Evolutionary conservation across 495 filamentous ascomycete genomes (phyloP).

Genomic region (Xylaria acuta): DNA sequence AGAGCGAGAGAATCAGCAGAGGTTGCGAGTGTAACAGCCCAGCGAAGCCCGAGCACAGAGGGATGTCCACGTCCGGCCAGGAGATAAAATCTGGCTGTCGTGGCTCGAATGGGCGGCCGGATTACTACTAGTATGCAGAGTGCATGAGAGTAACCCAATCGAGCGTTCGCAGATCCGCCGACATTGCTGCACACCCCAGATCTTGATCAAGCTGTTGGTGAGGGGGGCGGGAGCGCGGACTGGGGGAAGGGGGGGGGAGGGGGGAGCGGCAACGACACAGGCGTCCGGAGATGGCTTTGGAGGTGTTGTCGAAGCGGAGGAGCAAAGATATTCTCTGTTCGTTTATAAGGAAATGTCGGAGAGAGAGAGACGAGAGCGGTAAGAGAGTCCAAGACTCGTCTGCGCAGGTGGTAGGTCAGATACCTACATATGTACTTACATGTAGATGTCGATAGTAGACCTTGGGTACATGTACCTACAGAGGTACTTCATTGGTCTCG

Average conservation of each 20-base stretch:
- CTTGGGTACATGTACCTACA: not conserved
- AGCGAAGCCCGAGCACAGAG: constrained; percentile 34
- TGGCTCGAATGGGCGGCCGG: constrained; percentile 66
- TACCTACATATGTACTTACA: not conserved
- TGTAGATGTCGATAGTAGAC: not conserved
- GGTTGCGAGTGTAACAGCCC: constrained; percentile 37
- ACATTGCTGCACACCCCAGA: constrained; percentile 30
- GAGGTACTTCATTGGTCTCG: not conserved
- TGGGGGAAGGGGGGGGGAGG: constrained; percentile 3
- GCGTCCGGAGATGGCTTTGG: not conserved
- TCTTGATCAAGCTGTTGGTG: constrained; percentile 24
- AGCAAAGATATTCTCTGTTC: not conserved
- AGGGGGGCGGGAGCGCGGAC: constrained; percentile 10
- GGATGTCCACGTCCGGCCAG: constrained; percentile 37
- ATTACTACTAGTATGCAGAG: constrained; percentile 56
- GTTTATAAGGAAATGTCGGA: not conserved
- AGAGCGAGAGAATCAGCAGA: constrained; percentile 29
- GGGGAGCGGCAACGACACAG: not conserved
- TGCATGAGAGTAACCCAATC: constrained; percentile 59
- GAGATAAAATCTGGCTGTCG: constrained; percentile 52
- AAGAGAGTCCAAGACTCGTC: not conserved
- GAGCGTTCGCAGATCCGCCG: constrained; percentile 49
- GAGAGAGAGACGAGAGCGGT: not conserved
- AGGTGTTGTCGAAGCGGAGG: not conserved
- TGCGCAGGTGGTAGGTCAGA: not conserved